Conservation (phyloP, 1,284 basidiomycete genomes). For the Coniophora puteana region DNA sequence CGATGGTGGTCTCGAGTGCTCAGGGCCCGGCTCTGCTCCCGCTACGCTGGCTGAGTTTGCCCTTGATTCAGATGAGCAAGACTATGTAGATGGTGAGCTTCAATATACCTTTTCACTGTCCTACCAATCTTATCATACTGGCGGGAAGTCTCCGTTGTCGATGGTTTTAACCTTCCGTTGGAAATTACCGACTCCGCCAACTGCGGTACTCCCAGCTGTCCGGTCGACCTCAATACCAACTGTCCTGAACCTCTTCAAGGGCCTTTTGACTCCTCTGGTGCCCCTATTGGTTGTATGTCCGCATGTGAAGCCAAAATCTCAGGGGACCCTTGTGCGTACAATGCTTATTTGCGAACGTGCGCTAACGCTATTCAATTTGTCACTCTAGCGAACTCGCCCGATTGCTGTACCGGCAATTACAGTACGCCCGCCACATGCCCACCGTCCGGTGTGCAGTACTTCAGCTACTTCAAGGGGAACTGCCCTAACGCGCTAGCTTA, state of each 20-base stretch:
- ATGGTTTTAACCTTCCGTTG: slow-evolving; percentile 43
- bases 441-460: slow-evolving; percentile 42
- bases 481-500: slow-evolving; percentile 57
- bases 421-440: slow-evolving; percentile 49
- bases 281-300: slow-evolving; percentile 53
- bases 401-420: slow-evolving; percentile 55
- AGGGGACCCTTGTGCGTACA: slow-evolving; percentile 33
- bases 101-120: not conserved
- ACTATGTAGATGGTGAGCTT: not conserved
- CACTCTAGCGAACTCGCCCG: slow-evolving; percentile 42
- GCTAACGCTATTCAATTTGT: not conserved
- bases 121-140: not conserved
- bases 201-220: slow-evolving; percentile 37
- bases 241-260: slow-evolving; percentile 48
- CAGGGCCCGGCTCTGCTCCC: slow-evolving; percentile 26
- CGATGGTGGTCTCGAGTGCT: slow-evolving; percentile 44
- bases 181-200: slow-evolving; percentile 33
- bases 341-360: not conserved
- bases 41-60: slow-evolving; percentile 31
- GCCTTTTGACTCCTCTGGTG: slow-evolving; percentile 47
- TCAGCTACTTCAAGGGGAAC: slow-evolving; percentile 56
- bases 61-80: slow-evolving; percentile 11
- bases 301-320: slow-evolving; percentile 55
- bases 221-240: slow-evolving; percentile 35
- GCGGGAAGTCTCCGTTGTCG: slow-evolving; percentile 30